Evolutionary conservation across 192 early-diverging fungal genomes (phyloP), one percentile per base, ranked within the genome.

Genomic region (Paraglomus brasilianum): DNA sequence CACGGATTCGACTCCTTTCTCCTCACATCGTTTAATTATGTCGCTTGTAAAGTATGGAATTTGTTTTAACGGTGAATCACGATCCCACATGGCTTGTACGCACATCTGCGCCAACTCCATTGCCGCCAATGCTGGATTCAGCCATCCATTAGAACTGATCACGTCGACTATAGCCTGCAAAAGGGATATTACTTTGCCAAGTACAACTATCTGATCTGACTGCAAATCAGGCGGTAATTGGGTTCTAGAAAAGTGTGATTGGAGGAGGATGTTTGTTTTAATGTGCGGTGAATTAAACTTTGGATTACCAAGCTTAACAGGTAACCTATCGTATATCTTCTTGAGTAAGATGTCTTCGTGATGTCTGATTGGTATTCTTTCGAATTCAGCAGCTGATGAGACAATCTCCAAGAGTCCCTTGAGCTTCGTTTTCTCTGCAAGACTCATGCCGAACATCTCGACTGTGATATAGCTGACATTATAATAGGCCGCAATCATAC

Each of bases 91-190:
- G 0, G 95, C 95, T 78, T 99, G 97, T 14, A 99, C 95, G 40
- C 78, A 80, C 96, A 98, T 98, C 80, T 99, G 97, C 39, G 91
- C 87, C 76, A 99, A 73, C 74, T 99, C 97, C 97, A 99, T 99
- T 13, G 94, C 81, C 0, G 91, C 85, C 66, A 98, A 73, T 9
- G 95, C 94, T 3, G 94, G 93, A 7, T 84, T 82, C 67, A 98
- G 80, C 93, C 93, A 97, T 17, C 92, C 93, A 71, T 92, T 88
- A 40, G 89, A 91, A 53, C 93, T 92, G 56, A 96, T 88, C 24
- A 97, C 95, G 77, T 99, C 95, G 10, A 97, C 95, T 68, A 89
- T 83, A 0, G 96, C 95, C 72, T 99, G 95, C 51, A 98, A 68
- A 53, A 99, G 80, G 11, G 90, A 92, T 72, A 96, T 78, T 21